Conservation (phyloP, 768 basidiomycete genomes). For the Lactarius quietus region DNA sequence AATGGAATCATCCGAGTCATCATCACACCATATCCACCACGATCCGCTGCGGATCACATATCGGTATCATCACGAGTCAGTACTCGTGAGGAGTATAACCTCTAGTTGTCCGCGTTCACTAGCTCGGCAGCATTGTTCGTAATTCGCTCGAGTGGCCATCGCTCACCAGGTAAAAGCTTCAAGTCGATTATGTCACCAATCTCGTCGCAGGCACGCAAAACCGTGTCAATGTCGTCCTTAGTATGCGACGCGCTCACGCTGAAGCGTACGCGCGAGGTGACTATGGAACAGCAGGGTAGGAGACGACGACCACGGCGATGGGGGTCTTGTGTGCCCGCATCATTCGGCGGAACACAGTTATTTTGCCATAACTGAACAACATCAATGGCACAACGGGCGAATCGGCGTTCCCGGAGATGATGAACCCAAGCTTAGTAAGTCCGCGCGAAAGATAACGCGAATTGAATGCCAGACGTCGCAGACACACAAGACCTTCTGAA, state of each 20-base stretch:
- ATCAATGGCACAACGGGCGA: constrained; percentile 93
- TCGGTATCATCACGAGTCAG: constrained; percentile 4
- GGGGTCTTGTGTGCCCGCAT: constrained; percentile 77
- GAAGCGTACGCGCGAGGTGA: constrained; percentile 87
- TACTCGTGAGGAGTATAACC: neutral
- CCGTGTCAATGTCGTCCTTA: constrained; percentile 89
- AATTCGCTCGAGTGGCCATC: constrained; percentile 80
- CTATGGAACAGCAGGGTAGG: constrained; percentile 89
- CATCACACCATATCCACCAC: neutral
- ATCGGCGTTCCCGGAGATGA: constrained; percentile 87
- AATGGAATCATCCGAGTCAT: neutral
- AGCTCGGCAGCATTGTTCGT: constrained; percentile 70
- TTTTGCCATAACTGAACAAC: constrained; percentile 90
- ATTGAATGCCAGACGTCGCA: constrained; percentile 93
- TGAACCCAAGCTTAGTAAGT: constrained; percentile 90
- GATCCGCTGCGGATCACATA: neutral
- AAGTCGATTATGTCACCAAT: constrained; percentile 86
- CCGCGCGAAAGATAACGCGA: constrained; percentile 85
- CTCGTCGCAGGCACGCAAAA: constrained; percentile 87
- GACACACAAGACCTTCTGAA: constrained; percentile 73
- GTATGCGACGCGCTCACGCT: constrained; percentile 94
- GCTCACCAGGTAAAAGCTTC: constrained; percentile 69
- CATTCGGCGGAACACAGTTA: constrained; percentile 85
- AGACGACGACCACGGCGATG: constrained; percentile 86
- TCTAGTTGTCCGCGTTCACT: constrained; percentile 41